Conservation (phyloP, 1,139 yeast species). For the Arxiozyma slooffiae region DNA sequence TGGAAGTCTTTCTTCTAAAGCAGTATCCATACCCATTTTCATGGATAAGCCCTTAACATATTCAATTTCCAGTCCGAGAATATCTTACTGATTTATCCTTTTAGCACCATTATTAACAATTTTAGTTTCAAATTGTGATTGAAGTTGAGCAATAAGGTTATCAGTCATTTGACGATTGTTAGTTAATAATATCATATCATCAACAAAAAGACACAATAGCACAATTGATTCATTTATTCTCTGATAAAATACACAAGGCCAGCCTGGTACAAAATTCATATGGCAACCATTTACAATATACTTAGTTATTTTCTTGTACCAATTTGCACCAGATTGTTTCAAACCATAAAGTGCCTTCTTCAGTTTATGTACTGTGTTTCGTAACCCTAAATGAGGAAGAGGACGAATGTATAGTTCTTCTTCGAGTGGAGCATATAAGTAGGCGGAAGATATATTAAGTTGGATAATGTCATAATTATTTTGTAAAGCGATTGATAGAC, state of each 20-base stretch:
- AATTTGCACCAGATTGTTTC: constrained; percentile 11
- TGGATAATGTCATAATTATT: constrained; percentile 3
- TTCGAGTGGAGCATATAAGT: constrained; percentile 10
- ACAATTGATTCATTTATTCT: neutral
- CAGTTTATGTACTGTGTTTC: constrained; percentile 6
- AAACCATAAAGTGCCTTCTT: constrained; percentile 9
- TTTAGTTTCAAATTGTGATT: neutral
- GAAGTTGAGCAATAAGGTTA: neutral
- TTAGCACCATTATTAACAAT: neutral
- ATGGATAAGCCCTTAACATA: neutral
- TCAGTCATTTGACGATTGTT: neutral
- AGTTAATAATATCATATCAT: constrained; percentile 6
- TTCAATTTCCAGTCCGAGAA: neutral
- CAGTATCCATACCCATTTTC: neutral
- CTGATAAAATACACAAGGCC: constrained; percentile 8
- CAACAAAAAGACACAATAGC: constrained; percentile 8
- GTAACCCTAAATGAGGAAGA: constrained; percentile 8
- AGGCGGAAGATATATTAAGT: constrained; percentile 13
- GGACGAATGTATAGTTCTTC: constrained; percentile 14
- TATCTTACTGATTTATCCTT: neutral
- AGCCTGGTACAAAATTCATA: constrained; percentile 4
- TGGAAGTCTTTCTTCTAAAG: neutral
- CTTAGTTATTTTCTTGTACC: constrained; percentile 6
- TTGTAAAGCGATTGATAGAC: constrained; percentile 5
- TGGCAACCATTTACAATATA: constrained; percentile 1